Evolutionary conservation across 2,329 filamentous ascomycete genomes (phyloP).

Genomic region (Ceratocystis harringtonii): DNA sequence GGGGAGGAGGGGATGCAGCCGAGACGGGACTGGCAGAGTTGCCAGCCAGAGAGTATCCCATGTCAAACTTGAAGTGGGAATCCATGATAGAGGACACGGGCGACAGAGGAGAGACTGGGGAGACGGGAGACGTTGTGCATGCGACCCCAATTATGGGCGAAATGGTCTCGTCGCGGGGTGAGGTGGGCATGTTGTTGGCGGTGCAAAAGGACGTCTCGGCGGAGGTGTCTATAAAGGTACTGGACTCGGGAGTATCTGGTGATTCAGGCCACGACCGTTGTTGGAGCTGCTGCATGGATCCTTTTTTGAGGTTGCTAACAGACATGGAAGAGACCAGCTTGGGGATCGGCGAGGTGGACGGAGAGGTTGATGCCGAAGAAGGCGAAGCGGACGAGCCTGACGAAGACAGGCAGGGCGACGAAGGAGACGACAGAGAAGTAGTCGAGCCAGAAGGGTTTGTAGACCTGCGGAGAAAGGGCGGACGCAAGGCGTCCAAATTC

Average conservation of each 20-base stretch:
- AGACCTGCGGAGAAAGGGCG: slow-evolving; percentile 14
- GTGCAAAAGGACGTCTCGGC: slow-evolving; percentile 2
- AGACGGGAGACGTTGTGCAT: slow-evolving; percentile 7
- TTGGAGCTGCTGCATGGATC: not conserved
- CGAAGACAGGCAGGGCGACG: slow-evolving; percentile 14
- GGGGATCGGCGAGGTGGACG: not conserved
- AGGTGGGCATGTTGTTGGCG: not conserved
- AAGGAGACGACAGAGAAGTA: slow-evolving; percentile 11
- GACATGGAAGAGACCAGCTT: slow-evolving; percentile 6
- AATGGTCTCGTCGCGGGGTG: not conserved
- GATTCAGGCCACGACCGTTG: slow-evolving; percentile 4
- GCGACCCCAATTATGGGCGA: slow-evolving; percentile 7
- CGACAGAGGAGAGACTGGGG: not conserved
- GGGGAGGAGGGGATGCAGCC: not conserved
- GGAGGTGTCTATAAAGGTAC: slow-evolving; percentile 7
- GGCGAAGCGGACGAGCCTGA: slow-evolving; percentile 7
- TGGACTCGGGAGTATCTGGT: slow-evolving; percentile 10
- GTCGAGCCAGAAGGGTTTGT: not conserved
- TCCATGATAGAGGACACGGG: not conserved
- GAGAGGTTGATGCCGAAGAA: slow-evolving; percentile 8
- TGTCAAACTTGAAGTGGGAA: not conserved
- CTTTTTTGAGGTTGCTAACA: slow-evolving; percentile 4
- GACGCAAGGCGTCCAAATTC: slow-evolving; percentile 12
- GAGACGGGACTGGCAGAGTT: not conserved
- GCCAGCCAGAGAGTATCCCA: not conserved